Conservation (phyloP, 108 stramenopile genomes). For the Bacterosira constricta region DNA sequence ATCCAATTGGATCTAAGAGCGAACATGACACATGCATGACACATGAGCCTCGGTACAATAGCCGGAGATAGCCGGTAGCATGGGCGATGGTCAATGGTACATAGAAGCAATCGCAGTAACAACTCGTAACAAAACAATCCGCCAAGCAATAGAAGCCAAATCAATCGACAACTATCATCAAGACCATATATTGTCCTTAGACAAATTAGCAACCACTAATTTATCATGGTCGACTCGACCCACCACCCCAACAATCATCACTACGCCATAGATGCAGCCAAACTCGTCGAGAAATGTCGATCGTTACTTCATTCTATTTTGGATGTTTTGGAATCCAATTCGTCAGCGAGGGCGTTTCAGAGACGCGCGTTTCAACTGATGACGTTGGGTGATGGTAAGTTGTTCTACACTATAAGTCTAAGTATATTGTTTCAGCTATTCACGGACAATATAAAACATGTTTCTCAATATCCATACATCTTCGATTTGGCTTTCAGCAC, state of each 20-base stretch:
- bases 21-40: no score
- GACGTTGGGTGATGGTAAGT: constrained; percentile 36
- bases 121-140: no score
- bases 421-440: background rate
- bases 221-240: background rate
- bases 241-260: constrained; percentile 37
- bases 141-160: no score
- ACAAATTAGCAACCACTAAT: no score
- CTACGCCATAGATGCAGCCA: constrained; percentile 62
- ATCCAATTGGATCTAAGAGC: no score
- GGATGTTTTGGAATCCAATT: constrained; percentile 33
- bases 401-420: background rate
- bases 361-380: constrained; percentile 16
- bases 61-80: no score
- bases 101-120: no score
- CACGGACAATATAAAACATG: no score
- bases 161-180: no score
- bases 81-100: no score
- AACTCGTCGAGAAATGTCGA: constrained; percentile 51
- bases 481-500: constrained; percentile 6
- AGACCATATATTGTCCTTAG: no score
- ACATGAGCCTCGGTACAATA: no score
- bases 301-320: constrained; percentile 37
- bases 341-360: constrained; percentile 14
- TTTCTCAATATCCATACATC: background rate